Base-by-base conservation (phyloP, 208 protist genomes). In the Naegleria fowleri region DNA sequence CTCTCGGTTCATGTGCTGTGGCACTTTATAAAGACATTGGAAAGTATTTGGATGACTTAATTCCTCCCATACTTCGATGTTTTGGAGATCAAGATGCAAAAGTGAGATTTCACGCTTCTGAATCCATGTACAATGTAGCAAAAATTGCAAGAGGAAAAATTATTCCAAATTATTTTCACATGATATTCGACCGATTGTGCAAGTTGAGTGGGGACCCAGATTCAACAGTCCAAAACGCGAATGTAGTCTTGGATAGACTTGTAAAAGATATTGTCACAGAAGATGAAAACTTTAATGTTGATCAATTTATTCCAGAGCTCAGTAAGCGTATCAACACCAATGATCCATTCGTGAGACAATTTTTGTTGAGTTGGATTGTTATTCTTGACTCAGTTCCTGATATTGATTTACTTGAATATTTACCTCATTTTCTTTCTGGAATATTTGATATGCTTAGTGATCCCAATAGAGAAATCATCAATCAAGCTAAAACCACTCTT, bases 41-140 rank as follows among this genome's bases (percentile, higher is more conserved):
- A 86, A 86, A 48, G n/a, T 86, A 86, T 88, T 40, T 88, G 33
- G 41, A 58, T 29, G n/a, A 75, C 41, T 39, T 89, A 5, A 40
- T 89, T 41, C 41, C 48, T 67, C 48, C 48, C 40, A 29, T 89
- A 40, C 25, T 67, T 1, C 16, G 13, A n/a, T 89, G 41, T 38
- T 97, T 97, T 91, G 33, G 39, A 19, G 95, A 97, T 90, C 94
- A 94, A 76, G 95, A 97, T 90, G 76, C 40, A 52, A 91, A 95
- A 19, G 95, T 97, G 43, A 93, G 97, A 36, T 98, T 97, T 93
- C 97, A 97, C 90, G 97, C 96, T 11, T 97, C 94, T 87, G 97
- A 98, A 92, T 87, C 96, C n/a, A 88, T 98, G 85, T 98, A 97
- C 92, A 98, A 98, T 94, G 92, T 98, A 38, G 91, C 95, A 3